Evolutionary conservation across 495 filamentous ascomycete species (phyloP), one percentile per base, ranked within the genome.

Genomic region (Xylaria scruposa): DNA sequence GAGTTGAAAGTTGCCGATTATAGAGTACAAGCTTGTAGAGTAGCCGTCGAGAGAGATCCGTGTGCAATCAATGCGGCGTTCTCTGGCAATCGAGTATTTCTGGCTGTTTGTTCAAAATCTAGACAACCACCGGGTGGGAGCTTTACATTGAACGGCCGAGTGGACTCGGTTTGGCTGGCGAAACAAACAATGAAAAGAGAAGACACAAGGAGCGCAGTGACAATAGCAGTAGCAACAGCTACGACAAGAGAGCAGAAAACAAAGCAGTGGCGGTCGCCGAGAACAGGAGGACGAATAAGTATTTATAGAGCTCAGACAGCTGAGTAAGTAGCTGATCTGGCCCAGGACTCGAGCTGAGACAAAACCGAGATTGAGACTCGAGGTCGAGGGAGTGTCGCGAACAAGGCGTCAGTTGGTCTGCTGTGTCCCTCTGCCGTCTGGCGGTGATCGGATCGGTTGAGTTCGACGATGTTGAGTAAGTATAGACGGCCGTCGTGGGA

Each of bases 401-500:
- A 40, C 33, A 21, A 21, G 33, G 19, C 33, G 33, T 21, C 58
- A n/a, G 33, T 42, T 42, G 38, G 38, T 42, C 10, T 42, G 9
- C 38, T 13, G 38, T 13, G 38, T 42, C 38, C 38, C 38, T 42
- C 9, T 42, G 13, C 38, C 38, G 10, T 42, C 9, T 12, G 51
- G 51, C 7, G 21, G 51, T 56, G 51, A 38, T 38, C 36, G 6
- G 36, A 8, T 26, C 24, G 21, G 12, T 56, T 29, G 51, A 29
- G 8, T 29, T 58, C 54, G 29, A 59, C 24, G 17, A n/a, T 60
- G 56, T 19, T 19, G 24, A 47, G 38, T 47, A n/a, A n/a, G n/a
- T n/a, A n/a, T n/a, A 46, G 51, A 31, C 3, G 29, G 29, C 33
- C 63, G 59, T 73, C 38, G 59, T 71, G 29, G 67, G 70, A 54